phyloP scores from a whole-genome alignment of 345 rosid species.

The Aquilaria yunnanensis region DNA sequence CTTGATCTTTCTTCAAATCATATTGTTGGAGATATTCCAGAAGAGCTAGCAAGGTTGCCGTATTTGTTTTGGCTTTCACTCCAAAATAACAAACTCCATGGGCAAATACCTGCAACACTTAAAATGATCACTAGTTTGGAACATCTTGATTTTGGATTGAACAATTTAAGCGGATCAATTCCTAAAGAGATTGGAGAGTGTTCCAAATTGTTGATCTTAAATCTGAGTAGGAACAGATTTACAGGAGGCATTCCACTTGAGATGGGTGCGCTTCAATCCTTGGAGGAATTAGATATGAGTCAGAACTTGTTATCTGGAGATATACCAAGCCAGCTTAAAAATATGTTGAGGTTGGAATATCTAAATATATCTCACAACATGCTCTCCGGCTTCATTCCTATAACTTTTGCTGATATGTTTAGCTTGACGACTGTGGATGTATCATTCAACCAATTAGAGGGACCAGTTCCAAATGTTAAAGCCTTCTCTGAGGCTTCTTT shows the following conservation, averaged over 20 bases:
- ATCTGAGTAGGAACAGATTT: conserved; percentile 14
- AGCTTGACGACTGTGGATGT: conserved; percentile 14
- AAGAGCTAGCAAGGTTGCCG: too few species aligned
- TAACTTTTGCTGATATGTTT: conserved; percentile 5
- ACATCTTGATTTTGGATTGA: background rate
- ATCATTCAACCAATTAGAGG: conserved; percentile 19
- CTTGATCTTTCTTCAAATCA: too few species aligned
- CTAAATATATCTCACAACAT: conserved; percentile 19
- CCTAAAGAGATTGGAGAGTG: too few species aligned
- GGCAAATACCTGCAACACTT: too few species aligned
- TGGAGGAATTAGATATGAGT: conserved; percentile 29
- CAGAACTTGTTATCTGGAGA: conserved; percentile 11
- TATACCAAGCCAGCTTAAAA: conserved; percentile 8
- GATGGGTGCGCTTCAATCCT: conserved; percentile 1
- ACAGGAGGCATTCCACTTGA: conserved; percentile 7
- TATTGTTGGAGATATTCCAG: too few species aligned
- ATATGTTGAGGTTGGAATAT: background rate
- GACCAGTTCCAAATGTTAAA: conserved; percentile 13
- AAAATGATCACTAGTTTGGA: too few species aligned
- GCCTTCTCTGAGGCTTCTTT: background rate
- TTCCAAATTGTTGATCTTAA: conserved; percentile 4
- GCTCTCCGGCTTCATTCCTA: conserved; percentile 20
- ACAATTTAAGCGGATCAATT: too few species aligned
- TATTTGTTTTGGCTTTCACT: too few species aligned
- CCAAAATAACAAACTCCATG: too few species aligned